Evolutionary conservation across 2,329 filamentous ascomycete species (phyloP).

Genomic region (Cladosporium austrohemisphaericum): DNA sequence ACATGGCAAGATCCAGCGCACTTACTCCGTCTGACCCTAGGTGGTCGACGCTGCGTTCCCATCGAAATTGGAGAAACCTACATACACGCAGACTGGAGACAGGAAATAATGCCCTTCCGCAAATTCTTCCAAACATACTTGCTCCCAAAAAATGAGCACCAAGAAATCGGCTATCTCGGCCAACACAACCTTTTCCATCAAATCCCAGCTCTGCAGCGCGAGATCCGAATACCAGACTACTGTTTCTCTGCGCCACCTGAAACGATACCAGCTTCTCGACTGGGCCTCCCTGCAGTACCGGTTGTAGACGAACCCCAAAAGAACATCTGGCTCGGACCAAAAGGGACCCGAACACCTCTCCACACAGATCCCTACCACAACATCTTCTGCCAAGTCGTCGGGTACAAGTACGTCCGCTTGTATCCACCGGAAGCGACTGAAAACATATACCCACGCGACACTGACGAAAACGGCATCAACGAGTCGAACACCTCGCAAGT

Average conservation of each 20-base stretch:
- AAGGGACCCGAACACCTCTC: conserved; percentile 82
- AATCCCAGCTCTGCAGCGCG: conserved; percentile 69
- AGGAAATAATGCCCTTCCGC: conserved; percentile 71
- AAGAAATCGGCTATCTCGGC: conserved; percentile 71
- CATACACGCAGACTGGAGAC: conserved; percentile 78
- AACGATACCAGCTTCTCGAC: conserved; percentile 33
- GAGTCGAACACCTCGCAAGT: conserved; percentile 87
- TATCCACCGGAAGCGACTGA: conserved; percentile 66
- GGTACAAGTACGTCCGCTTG: conserved; percentile 84
- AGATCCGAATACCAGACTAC: conserved; percentile 78
- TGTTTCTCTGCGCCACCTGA: conserved; percentile 68
- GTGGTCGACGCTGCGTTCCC: conserved; percentile 74
- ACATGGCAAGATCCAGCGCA: conserved; percentile 74
- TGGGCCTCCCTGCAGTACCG: conserved; percentile 18
- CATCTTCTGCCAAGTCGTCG: conserved; percentile 82
- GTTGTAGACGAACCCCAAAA: conserved; percentile 58
- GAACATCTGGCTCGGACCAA: conserved; percentile 91
- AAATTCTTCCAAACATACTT: conserved; percentile 67
- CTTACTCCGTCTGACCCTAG: conserved; percentile 69
- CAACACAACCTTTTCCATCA: conserved; percentile 86
- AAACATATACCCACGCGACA: conserved; percentile 58
- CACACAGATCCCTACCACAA: conserved; percentile 96
- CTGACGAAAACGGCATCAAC: conserved; percentile 66
- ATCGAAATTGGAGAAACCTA: conserved; percentile 81
- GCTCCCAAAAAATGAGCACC: conserved; percentile 26